Conservation (phyloP, 768 basidiomycete species). For the Holtermanniella nyarrowii region DNA sequence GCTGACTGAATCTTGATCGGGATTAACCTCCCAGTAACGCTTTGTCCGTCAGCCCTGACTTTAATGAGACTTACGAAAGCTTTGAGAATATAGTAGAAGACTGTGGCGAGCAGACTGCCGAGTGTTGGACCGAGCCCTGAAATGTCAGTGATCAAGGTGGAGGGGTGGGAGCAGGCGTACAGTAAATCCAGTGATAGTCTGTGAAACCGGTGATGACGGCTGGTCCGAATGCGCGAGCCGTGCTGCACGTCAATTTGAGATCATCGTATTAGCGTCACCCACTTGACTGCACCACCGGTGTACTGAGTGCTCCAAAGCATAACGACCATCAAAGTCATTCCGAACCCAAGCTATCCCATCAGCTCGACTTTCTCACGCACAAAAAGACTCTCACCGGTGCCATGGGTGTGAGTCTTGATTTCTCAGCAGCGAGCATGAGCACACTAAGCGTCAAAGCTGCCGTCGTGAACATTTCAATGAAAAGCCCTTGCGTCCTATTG, state of each 20-base stretch:
- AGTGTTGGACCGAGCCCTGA: conserved; percentile 56
- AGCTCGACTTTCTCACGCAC: neutral
- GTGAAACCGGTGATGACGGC: conserved; percentile 27
- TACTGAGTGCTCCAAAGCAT: conserved; percentile 33
- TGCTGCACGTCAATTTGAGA: conserved; percentile 10
- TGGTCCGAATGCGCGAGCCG: conserved; percentile 37
- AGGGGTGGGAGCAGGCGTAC: conserved; percentile 4
- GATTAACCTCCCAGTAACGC: conserved; percentile 52
- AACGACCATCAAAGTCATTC: conserved; percentile 28
- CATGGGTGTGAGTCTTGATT: neutral
- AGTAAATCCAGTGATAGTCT: conserved; percentile 36
- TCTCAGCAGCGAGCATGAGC: conserved; percentile 37
- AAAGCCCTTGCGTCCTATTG: conserved; percentile 27
- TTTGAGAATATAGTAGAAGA: conserved; percentile 54
- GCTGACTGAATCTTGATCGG: conserved; percentile 46
- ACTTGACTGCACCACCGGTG: conserved; percentile 39
- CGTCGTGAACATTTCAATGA: conserved; percentile 40
- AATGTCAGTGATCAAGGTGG: neutral
- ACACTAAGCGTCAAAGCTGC: conserved; percentile 29
- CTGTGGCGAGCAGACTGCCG: conserved; percentile 54
- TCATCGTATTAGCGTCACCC: conserved; percentile 10
- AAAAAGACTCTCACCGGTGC: neutral
- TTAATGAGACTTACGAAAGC: conserved; percentile 18
- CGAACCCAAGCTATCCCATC: conserved; percentile 27
- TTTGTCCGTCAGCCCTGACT: neutral